Conservation (phyloP, 441 rosid species). For the Breynia disticha region DNA sequence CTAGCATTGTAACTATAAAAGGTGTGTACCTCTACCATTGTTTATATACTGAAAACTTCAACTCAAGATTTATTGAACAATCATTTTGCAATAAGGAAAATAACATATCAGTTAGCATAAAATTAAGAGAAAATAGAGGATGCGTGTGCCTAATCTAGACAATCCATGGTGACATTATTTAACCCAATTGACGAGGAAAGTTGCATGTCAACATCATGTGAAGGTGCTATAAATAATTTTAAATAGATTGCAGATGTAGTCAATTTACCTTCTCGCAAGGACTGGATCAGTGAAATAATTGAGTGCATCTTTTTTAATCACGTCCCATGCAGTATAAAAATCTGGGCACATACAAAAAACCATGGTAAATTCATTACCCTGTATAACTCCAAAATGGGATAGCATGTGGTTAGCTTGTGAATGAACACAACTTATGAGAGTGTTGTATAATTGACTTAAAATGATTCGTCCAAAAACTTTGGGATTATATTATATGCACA, state of each 20-base stretch:
- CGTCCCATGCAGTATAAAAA: slow-evolving; percentile 96
- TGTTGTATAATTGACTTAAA: too few species aligned
- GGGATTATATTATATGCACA: too few species aligned
- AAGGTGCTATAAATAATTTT: too few species aligned
- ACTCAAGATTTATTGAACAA: too few species aligned
- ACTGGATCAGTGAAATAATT: slow-evolving; percentile 44
- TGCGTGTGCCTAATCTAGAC: neutral
- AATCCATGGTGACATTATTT: neutral
- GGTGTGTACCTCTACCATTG: too few species aligned
- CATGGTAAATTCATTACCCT: slow-evolving; percentile 9
- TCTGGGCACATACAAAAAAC: slow-evolving; percentile 34
- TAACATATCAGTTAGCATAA: too few species aligned
- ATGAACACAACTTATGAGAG: neutral
- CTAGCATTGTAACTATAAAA: too few species aligned
- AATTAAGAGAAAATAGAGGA: too few species aligned
- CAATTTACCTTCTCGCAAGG: slow-evolving; percentile 59
- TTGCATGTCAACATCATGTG: neutral
- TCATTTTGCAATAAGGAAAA: too few species aligned
- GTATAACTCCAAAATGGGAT: slow-evolving; percentile 1
- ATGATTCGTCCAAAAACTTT: too few species aligned
- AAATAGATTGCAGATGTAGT: neutral
- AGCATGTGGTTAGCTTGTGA: neutral
- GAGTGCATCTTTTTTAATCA: slow-evolving; percentile 49
- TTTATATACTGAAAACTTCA: too few species aligned
- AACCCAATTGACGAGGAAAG: neutral